These are phyloP conservation scores for Russula ochroleuca DNA, from an alignment of 768 basidiomycete genomes.

Conservation along the genomic window DNA sequence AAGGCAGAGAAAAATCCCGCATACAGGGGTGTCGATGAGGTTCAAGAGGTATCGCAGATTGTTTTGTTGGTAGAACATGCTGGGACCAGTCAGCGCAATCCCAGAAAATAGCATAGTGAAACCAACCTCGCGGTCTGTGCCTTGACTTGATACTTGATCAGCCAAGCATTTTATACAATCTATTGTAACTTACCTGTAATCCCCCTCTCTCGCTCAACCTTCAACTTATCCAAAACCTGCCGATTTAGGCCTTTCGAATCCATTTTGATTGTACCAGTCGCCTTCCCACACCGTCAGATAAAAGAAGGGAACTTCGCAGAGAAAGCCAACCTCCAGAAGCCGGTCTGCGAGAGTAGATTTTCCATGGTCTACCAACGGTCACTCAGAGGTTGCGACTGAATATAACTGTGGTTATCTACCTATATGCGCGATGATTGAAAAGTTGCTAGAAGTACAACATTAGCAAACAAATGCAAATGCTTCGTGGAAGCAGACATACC, in stretches of 20 bases:
- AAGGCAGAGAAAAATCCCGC: conserved; percentile 25
- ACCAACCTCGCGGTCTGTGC: conserved; percentile 86
- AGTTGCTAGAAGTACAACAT: conserved; percentile 53
- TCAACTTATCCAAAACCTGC: conserved; percentile 89
- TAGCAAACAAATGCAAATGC: background rate
- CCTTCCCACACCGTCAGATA: conserved; percentile 42
- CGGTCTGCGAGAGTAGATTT: conserved; percentile 94
- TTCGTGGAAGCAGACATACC: conserved; percentile 40
- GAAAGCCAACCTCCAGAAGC: conserved; percentile 61
- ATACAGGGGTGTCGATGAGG: conserved; percentile 91
- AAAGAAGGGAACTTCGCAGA: conserved; percentile 8
- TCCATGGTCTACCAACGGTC: conserved; percentile 65
- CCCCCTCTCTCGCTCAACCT: conserved; percentile 94
- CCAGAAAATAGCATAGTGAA: background rate
- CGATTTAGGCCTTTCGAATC: conserved; percentile 64
- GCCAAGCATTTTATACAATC: background rate
- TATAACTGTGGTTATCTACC: conserved; percentile 42
- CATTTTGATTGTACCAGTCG: conserved; percentile 82
- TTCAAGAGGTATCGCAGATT: conserved; percentile 73
- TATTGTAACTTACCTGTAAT: conserved; percentile 67
- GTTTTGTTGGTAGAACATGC: conserved; percentile 70
- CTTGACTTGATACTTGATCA: conserved; percentile 56
- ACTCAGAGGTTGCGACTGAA: background rate
- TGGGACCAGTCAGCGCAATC: conserved; percentile 32
- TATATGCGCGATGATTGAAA: conserved; percentile 96